phyloP scores from a whole-genome alignment of 2,329 filamentous ascomycete genomes.

The Bimuria novae-zelandiae region DNA sequence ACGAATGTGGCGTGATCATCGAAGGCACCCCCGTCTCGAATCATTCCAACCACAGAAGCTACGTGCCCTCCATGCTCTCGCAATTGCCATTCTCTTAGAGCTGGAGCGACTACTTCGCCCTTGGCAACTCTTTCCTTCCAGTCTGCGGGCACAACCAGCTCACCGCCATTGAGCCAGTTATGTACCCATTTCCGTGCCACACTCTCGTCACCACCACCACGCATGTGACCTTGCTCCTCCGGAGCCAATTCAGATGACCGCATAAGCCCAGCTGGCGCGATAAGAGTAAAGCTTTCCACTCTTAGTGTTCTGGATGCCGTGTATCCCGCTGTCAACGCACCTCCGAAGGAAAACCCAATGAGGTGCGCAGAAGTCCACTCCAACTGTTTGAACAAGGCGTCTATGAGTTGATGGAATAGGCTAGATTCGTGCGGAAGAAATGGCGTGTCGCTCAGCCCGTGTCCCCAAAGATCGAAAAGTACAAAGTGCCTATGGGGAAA shows the following conservation, averaged over 20 bases:
- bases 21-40: slow-evolving; percentile 53
- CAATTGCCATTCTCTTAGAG: slow-evolving; percentile 56
- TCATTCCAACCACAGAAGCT: slow-evolving; percentile 52
- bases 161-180: slow-evolving; percentile 51
- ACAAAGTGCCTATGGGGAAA: slow-evolving; percentile 49
- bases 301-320: slow-evolving; percentile 33
- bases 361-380: slow-evolving; percentile 52
- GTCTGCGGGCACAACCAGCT: slow-evolving; percentile 48
- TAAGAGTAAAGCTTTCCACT: slow-evolving; percentile 45
- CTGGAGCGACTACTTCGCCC: slow-evolving; percentile 55
- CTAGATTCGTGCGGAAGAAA: slow-evolving; percentile 46
- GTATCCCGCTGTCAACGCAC: slow-evolving; percentile 47
- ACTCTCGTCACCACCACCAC: slow-evolving; percentile 40
- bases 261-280: slow-evolving; percentile 57
- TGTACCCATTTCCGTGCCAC: slow-evolving; percentile 46
- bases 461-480: slow-evolving; percentile 58
- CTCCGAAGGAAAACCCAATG: slow-evolving; percentile 58
- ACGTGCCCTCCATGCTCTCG: slow-evolving; percentile 52
- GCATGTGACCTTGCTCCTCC: slow-evolving; percentile 25
- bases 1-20: slow-evolving; percentile 45
- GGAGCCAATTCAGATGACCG: slow-evolving; percentile 28
- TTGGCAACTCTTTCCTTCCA: slow-evolving; percentile 51
- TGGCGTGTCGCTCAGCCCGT: slow-evolving; percentile 58
- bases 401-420: slow-evolving; percentile 52
- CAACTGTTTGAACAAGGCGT: slow-evolving; percentile 47